Evolutionary conservation across 2,329 filamentous ascomycete genomes (phyloP).

Genomic region (Fusarium caatingaense): DNA sequence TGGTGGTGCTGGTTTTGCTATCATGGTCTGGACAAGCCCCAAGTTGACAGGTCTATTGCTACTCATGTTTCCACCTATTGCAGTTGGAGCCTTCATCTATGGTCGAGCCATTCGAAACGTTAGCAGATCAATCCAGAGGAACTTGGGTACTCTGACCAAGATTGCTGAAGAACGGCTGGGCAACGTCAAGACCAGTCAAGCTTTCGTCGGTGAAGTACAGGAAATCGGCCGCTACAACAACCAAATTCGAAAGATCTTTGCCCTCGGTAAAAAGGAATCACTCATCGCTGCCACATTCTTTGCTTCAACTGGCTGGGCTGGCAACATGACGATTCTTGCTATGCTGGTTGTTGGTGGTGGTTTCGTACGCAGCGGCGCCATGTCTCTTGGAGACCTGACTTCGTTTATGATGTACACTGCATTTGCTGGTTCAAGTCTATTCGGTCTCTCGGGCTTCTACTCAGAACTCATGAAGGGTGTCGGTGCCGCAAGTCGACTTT

Average conservation of each 20-base stretch:
- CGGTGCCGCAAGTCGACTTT: constrained; percentile 93
- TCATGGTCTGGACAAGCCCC: constrained; percentile 96
- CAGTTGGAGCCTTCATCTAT: constrained; percentile 90
- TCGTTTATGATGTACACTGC: constrained; percentile 99
- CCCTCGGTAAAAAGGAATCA: constrained; percentile 86
- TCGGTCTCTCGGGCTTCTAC: constrained; percentile 95
- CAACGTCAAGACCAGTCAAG: constrained; percentile 96
- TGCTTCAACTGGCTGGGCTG: constrained; percentile 84
- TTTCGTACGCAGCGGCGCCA: constrained; percentile 86
- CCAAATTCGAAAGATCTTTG: constrained; percentile 92
- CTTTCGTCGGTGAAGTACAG: constrained; percentile 91
- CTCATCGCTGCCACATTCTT: constrained; percentile 93
- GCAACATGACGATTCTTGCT: constrained; percentile 94
- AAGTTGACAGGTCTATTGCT: constrained; percentile 89
- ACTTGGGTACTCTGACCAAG: constrained; percentile 91
- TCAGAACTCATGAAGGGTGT: constrained; percentile 99
- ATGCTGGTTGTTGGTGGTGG: constrained; percentile 91
- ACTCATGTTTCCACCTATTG: constrained; percentile 90
- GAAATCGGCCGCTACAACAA: constrained; percentile 92
- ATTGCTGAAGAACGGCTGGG: constrained; percentile 98
- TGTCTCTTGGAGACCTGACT: constrained; percentile 91
- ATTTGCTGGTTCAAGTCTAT: constrained; percentile 85
- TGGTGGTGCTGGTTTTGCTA: constrained; percentile 85
- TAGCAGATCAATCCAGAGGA: constrained; percentile 93
- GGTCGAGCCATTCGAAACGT: constrained; percentile 89